These are phyloP conservation scores for Lasiosphaeria miniovina DNA, from an alignment of 495 filamentous ascomycete genomes.

Conservation along the genomic window DNA sequence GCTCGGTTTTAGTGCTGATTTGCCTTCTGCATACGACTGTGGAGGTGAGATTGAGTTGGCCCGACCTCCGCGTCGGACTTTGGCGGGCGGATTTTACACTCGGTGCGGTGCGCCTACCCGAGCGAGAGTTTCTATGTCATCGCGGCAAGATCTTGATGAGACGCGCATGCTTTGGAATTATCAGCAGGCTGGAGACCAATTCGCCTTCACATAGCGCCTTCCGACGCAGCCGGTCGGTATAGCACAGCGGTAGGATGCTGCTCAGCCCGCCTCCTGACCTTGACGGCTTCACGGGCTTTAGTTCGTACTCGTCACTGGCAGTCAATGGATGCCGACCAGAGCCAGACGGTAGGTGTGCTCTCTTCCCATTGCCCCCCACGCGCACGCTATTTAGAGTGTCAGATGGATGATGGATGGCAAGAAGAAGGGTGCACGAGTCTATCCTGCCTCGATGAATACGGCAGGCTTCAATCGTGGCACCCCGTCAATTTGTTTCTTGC, in stretches of 20 bases:
- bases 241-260: conserved; percentile 4
- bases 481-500: no score
- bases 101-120: not conserved
- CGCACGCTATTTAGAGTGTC: not conserved
- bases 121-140: not conserved
- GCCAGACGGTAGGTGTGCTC: not conserved
- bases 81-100: conserved; percentile 14
- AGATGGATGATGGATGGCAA: no score
- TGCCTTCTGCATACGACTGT: no score
- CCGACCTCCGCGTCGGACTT: conserved; percentile 18
- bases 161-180: not conserved
- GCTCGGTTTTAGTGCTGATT: no score
- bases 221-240: conserved; percentile 17
- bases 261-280: conserved; percentile 8
- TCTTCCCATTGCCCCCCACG: conserved; percentile 1
- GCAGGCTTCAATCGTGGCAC: no score
- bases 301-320: no score
- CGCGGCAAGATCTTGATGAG: not conserved
- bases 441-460: no score
- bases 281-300: not conserved
- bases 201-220: conserved; percentile 5
- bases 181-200: not conserved
- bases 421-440: no score
- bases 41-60: conserved; percentile 2
- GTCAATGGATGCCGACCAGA: not conserved